Evolutionary conservation across 768 basidiomycete species (phyloP).

Genomic region (Agaricus subrufescens): DNA sequence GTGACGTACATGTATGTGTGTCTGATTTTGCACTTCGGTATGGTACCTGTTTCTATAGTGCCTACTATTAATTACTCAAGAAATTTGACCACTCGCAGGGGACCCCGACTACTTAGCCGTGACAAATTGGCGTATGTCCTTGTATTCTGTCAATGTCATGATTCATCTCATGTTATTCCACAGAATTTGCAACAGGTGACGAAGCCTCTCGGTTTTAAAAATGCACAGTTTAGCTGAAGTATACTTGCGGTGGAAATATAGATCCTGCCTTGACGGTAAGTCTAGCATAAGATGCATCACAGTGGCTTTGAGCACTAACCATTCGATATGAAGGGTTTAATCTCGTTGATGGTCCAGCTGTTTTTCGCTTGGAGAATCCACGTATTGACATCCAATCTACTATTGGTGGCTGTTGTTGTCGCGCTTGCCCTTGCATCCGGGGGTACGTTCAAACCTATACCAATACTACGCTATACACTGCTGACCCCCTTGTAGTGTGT

Average conservation of each 20-base stretch:
- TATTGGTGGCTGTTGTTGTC: slow-evolving; percentile 13
- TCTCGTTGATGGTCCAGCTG: slow-evolving; percentile 37
- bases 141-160: background rate
- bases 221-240: background rate
- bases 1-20: slow-evolving; percentile 40
- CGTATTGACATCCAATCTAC: slow-evolving; percentile 20
- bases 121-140: slow-evolving; percentile 11
- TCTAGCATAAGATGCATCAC: background rate
- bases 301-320: background rate
- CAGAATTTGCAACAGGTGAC: slow-evolving; percentile 11
- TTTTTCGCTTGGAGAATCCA: slow-evolving; percentile 40
- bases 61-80: background rate
- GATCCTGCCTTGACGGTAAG: slow-evolving; percentile 43
- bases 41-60: background rate
- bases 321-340: slow-evolving; percentile 31
- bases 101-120: slow-evolving; percentile 9
- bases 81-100: slow-evolving; percentile 8
- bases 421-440: slow-evolving; percentile 16
- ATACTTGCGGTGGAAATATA: slow-evolving; percentile 11
- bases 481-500: no score
- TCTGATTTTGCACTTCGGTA: slow-evolving; percentile 43
- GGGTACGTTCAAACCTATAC: slow-evolving; percentile 8
- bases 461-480: no score
- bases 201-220: background rate
- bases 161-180: background rate